Evolutionary conservation across 192 early-diverging fungal genomes (phyloP).

Genomic region (Phycomyces nitens): DNA sequence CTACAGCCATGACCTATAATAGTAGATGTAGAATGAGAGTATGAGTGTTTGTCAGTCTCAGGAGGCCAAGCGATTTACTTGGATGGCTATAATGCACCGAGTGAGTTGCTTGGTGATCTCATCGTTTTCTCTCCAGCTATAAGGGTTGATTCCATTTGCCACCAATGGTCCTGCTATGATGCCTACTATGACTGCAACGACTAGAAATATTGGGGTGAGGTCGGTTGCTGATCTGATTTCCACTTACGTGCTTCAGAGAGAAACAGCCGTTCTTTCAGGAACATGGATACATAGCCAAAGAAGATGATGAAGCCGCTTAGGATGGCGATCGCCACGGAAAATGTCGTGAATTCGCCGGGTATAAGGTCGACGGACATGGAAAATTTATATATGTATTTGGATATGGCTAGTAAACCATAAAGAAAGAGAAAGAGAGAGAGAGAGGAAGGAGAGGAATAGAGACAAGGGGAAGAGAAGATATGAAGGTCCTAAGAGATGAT

Average conservation of each 20-base stretch:
- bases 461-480: background rate
- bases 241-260: constrained; percentile 71
- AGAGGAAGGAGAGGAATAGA: background rate
- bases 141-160: constrained; percentile 68
- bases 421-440: constrained; percentile 1
- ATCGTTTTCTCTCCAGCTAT: constrained; percentile 46
- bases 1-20: constrained; percentile 76
- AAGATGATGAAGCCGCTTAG: constrained; percentile 68
- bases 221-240: background rate
- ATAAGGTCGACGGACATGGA: constrained; percentile 23
- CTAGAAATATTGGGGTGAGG: constrained; percentile 25
- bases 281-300: constrained; percentile 67
- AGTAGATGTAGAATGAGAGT: background rate
- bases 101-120: constrained; percentile 67
- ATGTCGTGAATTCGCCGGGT: constrained; percentile 38
- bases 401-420: background rate
- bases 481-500: background rate
- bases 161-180: constrained; percentile 80
- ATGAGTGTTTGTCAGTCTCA: background rate
- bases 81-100: constrained; percentile 79
- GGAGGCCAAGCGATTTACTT: constrained; percentile 38
- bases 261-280: constrained; percentile 68
- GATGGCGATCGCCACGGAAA: constrained; percentile 48
- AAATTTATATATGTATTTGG: background rate
- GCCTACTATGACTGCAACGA: constrained; percentile 82